Evolutionary conservation across 768 basidiomycete species (phyloP).

Genomic region (Dioszegia aurantiaca): DNA sequence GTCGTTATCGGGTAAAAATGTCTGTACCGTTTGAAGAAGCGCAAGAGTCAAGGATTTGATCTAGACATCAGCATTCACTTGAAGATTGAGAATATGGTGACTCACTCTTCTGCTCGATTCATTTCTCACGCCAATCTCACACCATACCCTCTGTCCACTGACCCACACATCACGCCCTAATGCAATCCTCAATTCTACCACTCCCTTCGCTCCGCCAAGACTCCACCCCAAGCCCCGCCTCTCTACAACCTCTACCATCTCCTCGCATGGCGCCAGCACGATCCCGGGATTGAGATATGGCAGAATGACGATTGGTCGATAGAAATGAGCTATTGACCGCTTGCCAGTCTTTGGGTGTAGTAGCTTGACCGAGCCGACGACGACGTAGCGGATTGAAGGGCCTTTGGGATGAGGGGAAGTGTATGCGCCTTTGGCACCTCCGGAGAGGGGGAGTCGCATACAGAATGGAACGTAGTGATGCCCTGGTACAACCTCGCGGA

Average conservation of each 20-base stretch:
- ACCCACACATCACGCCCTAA: constrained; percentile 75
- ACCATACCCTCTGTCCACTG: constrained; percentile 72
- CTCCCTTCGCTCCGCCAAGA: constrained; percentile 65
- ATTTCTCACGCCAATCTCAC: constrained; percentile 66
- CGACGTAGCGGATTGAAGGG: constrained; percentile 71
- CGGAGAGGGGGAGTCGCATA: constrained; percentile 64
- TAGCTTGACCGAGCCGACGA: constrained; percentile 74
- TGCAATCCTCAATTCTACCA: constrained; percentile 64
- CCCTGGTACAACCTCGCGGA: constrained; percentile 61
- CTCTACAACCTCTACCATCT: constrained; percentile 62
- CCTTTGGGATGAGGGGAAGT: constrained; percentile 57
- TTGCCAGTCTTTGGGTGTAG: constrained; percentile 63
- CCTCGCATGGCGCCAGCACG: constrained; percentile 62
- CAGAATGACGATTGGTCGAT: constrained; percentile 75
- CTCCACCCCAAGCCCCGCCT: constrained; percentile 57
- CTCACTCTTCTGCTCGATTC: constrained; percentile 61
- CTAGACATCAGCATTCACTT: constrained; percentile 27
- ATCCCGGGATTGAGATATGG: constrained; percentile 66
- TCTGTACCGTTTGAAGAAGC: constrained; percentile 64
- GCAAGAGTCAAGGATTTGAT: constrained; percentile 65
- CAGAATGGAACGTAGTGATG: constrained; percentile 69
- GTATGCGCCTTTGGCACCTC: constrained; percentile 61
- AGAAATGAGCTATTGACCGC: constrained; percentile 83
- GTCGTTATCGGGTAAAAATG: constrained; percentile 62
- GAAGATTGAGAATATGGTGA: background rate